Percentiles rank a stretch among this genome's conserved stretches.
These are phyloP conservation scores for Mollisia scopiformis DNA, from an alignment of 2,329 filamentous ascomycete species.

Conservation along the genomic window DNA sequence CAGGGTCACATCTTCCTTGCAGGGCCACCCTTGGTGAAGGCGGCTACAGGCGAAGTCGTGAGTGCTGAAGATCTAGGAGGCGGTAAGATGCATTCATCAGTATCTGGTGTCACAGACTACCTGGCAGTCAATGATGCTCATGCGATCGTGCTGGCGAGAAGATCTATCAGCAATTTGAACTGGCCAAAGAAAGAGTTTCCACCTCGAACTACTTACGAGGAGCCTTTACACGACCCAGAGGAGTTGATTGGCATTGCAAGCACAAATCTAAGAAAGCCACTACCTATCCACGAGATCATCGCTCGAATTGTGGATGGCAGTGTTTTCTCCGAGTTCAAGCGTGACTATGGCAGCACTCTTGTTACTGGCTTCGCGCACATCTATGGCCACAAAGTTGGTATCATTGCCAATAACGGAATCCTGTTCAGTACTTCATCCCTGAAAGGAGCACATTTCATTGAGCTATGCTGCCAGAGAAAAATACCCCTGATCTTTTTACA, in stretches of 20 bases:
- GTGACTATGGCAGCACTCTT: slow-evolving; percentile 83
- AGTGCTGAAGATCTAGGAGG: slow-evolving; percentile 90
- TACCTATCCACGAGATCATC: slow-evolving; percentile 88
- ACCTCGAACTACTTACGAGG: slow-evolving; percentile 57
- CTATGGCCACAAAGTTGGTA: slow-evolving; percentile 87
- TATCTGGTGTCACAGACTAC: slow-evolving; percentile 94
- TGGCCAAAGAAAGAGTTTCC: slow-evolving; percentile 63
- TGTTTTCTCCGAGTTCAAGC: slow-evolving; percentile 93
- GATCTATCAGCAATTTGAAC: slow-evolving; percentile 87
- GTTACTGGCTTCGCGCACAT: slow-evolving; percentile 91
- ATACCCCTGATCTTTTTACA: slow-evolving; percentile 93
- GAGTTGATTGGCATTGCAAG: slow-evolving; percentile 89
- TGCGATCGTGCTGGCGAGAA: slow-evolving; percentile 80
- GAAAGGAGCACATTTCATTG: slow-evolving; percentile 96
- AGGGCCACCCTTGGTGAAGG: slow-evolving; percentile 91
- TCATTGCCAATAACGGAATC: slow-evolving; percentile 95
- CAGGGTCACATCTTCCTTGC: slow-evolving; percentile 98
- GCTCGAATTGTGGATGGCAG: slow-evolving; percentile 90
- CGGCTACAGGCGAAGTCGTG: slow-evolving; percentile 91
- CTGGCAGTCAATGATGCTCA: slow-evolving; percentile 93
- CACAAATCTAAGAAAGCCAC: slow-evolving; percentile 83
- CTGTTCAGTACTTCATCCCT: slow-evolving; percentile 86
- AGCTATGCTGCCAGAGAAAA: slow-evolving; percentile 87
- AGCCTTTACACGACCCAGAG: slow-evolving; percentile 77
- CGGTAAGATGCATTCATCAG: slow-evolving; percentile 84